These are phyloP conservation scores for Leptographium lundbergii DNA, from an alignment of 2,329 filamentous ascomycete genomes.

Conservation along the genomic window DNA sequence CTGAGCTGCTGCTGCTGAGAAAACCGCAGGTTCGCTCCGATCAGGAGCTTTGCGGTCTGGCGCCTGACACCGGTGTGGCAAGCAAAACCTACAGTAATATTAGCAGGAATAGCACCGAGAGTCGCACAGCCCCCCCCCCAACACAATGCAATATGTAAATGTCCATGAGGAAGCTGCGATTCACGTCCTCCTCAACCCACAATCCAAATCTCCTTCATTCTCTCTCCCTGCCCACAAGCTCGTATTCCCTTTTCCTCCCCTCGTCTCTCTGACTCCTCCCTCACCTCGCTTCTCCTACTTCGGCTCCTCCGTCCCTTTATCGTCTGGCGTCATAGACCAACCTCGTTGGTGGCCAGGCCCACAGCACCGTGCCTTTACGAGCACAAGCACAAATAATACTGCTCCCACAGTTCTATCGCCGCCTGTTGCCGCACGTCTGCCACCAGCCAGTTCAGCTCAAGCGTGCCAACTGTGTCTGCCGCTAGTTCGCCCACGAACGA, in stretches of 20 bases:
- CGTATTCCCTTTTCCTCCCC: background rate
- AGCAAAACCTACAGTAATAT: no score
- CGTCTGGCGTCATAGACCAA: conserved; percentile 8
- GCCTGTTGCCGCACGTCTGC: background rate
- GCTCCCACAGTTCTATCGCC: background rate
- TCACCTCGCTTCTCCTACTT: background rate
- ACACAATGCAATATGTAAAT: no score
- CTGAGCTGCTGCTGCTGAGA: conserved; percentile 8
- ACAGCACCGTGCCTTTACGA: background rate
- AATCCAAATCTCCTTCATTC: background rate
- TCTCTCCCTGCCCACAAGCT: background rate
- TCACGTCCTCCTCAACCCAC: background rate
- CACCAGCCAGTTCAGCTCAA: background rate
- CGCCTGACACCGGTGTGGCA: no score
- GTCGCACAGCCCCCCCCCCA: background rate
- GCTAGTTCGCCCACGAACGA: background rate
- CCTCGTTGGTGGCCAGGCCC: background rate
- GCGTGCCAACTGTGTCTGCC: background rate
- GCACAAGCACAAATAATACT: background rate
- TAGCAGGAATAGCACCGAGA: background rate
- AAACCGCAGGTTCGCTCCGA: conserved; percentile 10
- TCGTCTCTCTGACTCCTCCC: background rate
- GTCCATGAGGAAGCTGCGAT: background rate
- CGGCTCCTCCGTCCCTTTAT: conserved; percentile 7
- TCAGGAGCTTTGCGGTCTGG: background rate